phyloP scores from a whole-genome alignment of 2,329 filamentous ascomycete genomes.

The Graphium sp. region DNA sequence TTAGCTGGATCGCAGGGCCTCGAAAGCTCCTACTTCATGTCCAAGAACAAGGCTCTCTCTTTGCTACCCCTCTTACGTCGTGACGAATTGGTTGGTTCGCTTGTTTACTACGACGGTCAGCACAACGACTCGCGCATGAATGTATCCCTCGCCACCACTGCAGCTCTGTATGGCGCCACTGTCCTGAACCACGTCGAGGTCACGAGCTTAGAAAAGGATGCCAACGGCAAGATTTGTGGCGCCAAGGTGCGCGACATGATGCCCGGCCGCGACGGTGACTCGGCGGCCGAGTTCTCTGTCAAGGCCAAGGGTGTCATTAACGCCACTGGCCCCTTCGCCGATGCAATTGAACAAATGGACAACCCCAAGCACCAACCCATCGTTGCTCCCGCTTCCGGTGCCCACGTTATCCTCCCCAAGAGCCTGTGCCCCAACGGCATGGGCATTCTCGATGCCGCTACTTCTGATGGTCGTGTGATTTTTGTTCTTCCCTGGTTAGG shows the following conservation, averaged over 20 bases:
- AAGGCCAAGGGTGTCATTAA: slow-evolving; percentile 70
- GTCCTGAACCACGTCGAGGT: slow-evolving; percentile 72
- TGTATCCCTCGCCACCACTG: slow-evolving; percentile 65
- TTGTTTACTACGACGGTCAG: slow-evolving; percentile 77
- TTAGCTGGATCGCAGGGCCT: slow-evolving; percentile 69
- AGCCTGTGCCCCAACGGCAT: slow-evolving; percentile 66
- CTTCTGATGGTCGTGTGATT: slow-evolving; percentile 73
- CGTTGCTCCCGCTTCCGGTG: slow-evolving; percentile 64
- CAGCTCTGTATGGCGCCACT: slow-evolving; percentile 63
- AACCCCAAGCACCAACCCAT: slow-evolving; percentile 52
- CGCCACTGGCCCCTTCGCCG: slow-evolving; percentile 68
- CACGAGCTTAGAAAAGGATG: slow-evolving; percentile 56
- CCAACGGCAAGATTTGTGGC: slow-evolving; percentile 49
- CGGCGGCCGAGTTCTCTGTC: slow-evolving; percentile 44
- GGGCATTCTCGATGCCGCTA: slow-evolving; percentile 67
- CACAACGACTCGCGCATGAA: slow-evolving; percentile 86
- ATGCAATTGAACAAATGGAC: slow-evolving; percentile 68
- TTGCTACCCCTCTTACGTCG: slow-evolving; percentile 65
- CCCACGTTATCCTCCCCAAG: slow-evolving; percentile 69
- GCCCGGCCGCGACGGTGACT: slow-evolving; percentile 41
- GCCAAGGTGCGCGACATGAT: slow-evolving; percentile 38
- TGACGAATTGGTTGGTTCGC: slow-evolving; percentile 55
- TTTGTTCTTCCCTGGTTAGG: slow-evolving; percentile 82
- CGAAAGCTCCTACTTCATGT: slow-evolving; percentile 69
- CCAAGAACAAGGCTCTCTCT: slow-evolving; percentile 59